Base-by-base conservation (phyloP, 139 green algal species). In the Chlamydomonas schloesseri region DNA sequence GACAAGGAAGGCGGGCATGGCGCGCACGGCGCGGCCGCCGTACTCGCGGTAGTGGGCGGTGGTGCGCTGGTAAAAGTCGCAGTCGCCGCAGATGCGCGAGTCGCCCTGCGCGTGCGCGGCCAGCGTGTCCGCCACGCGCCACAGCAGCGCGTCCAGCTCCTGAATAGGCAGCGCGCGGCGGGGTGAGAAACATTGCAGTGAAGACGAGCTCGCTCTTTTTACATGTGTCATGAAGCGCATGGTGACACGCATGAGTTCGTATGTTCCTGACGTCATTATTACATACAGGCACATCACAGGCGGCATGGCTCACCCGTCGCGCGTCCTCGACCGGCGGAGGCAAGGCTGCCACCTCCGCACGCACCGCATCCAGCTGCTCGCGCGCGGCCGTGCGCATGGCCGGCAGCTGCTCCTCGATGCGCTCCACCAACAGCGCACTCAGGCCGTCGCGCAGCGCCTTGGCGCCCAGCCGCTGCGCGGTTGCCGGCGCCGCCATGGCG, bases 1-100 rank as follows among this genome's bases (percentile, higher is more conserved):
- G 28, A 79, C 72, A 29, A 79, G 29, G 47, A 79, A 79, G 47
- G 46, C 72, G 47, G 72, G 72, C 13, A 50, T 79, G 72, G 37
- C 31, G 29, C 72, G 72, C 46, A 79, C 46, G 28, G 29, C 72
- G 31, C 11, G 47, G 29, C 17, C 11, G 53, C 50, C 46, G n/a
- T 36, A 81, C n/a, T 1, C 31, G 6, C 17, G 1, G 28, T 69
- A 69, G 28, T 33, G 6, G 29, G n/a, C n/a, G 28, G 2, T 29
- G 50, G 26, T 21, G n/a, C 3, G 14, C 73, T 81, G 50, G 50
- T 69, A 67, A n/a, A 81, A 53, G 50, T 14, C 13, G 10, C 33
- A 21, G 28, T 64, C 26, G 50, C 26, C 46, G 53, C 53, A 13
- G 8, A 15, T 6, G n/a, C 26, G 18, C 50, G 50, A 10, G 20